Conservation (phyloP, 78 protist genomes). For the Guillardia theta region DNA sequence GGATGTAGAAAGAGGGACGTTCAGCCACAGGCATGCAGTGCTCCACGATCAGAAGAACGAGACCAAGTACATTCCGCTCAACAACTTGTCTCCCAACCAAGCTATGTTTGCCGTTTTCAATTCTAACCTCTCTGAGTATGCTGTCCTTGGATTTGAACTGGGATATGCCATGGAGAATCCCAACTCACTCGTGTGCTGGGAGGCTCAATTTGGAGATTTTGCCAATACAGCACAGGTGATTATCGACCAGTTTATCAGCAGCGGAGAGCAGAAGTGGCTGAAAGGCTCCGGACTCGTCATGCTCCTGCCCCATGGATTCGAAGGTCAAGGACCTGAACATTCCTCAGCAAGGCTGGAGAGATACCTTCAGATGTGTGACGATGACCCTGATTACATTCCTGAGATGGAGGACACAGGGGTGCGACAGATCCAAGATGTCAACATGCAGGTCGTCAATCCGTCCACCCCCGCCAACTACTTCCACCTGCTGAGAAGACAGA, state of each 20-base stretch:
- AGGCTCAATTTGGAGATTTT: slow-evolving; percentile 96
- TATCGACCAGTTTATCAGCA: slow-evolving; percentile 36
- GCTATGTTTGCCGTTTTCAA: slow-evolving; percentile 62
- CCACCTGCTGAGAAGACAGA: slow-evolving; percentile 95
- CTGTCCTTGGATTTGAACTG: slow-evolving; percentile 90
- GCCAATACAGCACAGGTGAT: slow-evolving; percentile 86
- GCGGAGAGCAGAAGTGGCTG: slow-evolving; percentile 42
- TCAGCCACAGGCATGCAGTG: slow-evolving; percentile 46
- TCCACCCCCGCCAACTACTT: slow-evolving; percentile 96
- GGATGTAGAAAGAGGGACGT: slow-evolving; percentile 97
- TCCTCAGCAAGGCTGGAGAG: slow-evolving; percentile 85
- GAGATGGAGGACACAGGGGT: background rate
- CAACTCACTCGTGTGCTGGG: slow-evolving; percentile 82
- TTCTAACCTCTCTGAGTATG: slow-evolving; percentile 79
- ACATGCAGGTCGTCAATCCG: slow-evolving; percentile 68
- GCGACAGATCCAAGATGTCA: slow-evolving; percentile 59
- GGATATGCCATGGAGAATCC: slow-evolving; percentile 79
- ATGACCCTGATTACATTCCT: slow-evolving; percentile 43
- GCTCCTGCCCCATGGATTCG: slow-evolving; percentile 96
- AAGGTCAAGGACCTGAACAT: slow-evolving; percentile 98
- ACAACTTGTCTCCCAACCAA: slow-evolving; percentile 46
- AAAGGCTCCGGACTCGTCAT: slow-evolving; percentile 16
- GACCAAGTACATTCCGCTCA: slow-evolving; percentile 58
- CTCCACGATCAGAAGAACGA: slow-evolving; percentile 41
- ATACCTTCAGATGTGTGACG: slow-evolving; percentile 68